phyloP scores from a whole-genome alignment of 306 rosid genomes.

The Rubus idaeus region DNA sequence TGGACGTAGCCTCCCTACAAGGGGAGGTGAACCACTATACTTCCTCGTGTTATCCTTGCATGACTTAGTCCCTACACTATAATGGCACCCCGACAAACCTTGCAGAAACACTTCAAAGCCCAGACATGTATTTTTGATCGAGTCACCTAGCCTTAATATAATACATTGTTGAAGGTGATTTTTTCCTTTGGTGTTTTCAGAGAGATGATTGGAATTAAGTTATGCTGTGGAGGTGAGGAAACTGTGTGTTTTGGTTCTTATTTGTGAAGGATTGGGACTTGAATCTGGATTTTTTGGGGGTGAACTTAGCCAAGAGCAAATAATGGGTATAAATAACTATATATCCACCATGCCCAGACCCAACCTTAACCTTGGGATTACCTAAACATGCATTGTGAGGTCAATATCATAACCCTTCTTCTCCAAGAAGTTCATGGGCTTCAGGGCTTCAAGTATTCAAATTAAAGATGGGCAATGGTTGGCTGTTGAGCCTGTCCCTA shows the following conservation, averaged over 20 bases:
- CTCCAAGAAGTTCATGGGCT: slow-evolving; percentile 30
- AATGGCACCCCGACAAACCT: too few species aligned
- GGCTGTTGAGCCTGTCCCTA: slow-evolving; percentile 43
- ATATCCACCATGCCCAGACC: slow-evolving; percentile 32
- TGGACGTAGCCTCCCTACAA: too few species aligned
- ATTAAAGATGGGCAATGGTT: slow-evolving; percentile 47
- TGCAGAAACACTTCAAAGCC: too few species aligned
- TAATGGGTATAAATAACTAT: neutral
- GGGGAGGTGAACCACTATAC: too few species aligned
- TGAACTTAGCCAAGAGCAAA: slow-evolving; percentile 8
- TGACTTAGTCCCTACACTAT: too few species aligned
- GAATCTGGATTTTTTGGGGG: slow-evolving; percentile 1
- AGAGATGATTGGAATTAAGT: slow-evolving; percentile 18
- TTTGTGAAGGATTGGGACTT: slow-evolving; percentile 26
- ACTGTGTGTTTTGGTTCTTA: slow-evolving; percentile 26
- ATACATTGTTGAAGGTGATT: too few species aligned
- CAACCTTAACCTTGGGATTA: slow-evolving; percentile 35
- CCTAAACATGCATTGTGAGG: slow-evolving; percentile 28
- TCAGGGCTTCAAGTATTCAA: slow-evolving; percentile 49
- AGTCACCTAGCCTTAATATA: too few species aligned
- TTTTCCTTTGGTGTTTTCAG: neutral
- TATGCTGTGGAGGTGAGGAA: slow-evolving; percentile 24
- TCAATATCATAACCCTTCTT: slow-evolving; percentile 17
- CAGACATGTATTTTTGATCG: too few species aligned
- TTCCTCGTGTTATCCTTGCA: too few species aligned